Evolutionary conservation across 805 yeast species (phyloP), one percentile per base, ranked within the genome.

Genomic region (Wickerhamomyces rabaulensis): DNA sequence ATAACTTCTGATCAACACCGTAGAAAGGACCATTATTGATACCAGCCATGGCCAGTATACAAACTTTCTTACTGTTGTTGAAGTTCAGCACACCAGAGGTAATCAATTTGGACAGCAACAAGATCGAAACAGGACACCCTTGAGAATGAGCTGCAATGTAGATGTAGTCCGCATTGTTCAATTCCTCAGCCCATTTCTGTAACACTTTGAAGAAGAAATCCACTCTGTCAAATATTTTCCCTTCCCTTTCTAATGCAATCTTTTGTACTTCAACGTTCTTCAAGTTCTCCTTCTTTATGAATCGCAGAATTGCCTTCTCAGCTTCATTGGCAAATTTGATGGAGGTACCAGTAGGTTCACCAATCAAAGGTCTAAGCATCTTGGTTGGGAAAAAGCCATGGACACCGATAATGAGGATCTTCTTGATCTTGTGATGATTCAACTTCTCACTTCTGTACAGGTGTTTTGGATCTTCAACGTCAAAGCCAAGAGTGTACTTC

Each of bases 281-380:
- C 41, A 67, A 48, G 22, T 69, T 62, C 36, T 57, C 53, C 40
- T 61, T 61, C 27, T 69, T 53, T 43, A 82, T 86, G 82, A 90
- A 92, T 25, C 83, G 66, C 33, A 79, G 70, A 1, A 94, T 76
- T 0, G 91, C 82, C 47, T 72, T 73, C 52, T 90, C 98, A 0
- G 97, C 97, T 58, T 90, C 97, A 52, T 80, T 82, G 29, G 96
- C 89, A 66, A 92, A 94, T 61, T 85, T 84, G 40, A 84, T 74
- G 0, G 98, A 92, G 0, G 99, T 92, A 0, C 99, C 99, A 19
- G 95, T 94, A 4, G 99, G 99, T 52, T 91, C 90, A 2, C 99
- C 99, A 43, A 92, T 82, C 15, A 92, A 59, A 0, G 96, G 90
- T 43, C 99, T 69, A 9, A 94, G 71, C 74, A 89, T 82, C 52